Percentiles rank a stretch among this genome's conserved stretches.
These are phyloP conservation scores for Candida mattraensis DNA, from an alignment of 805 yeast genomes.

Conservation along the genomic window DNA sequence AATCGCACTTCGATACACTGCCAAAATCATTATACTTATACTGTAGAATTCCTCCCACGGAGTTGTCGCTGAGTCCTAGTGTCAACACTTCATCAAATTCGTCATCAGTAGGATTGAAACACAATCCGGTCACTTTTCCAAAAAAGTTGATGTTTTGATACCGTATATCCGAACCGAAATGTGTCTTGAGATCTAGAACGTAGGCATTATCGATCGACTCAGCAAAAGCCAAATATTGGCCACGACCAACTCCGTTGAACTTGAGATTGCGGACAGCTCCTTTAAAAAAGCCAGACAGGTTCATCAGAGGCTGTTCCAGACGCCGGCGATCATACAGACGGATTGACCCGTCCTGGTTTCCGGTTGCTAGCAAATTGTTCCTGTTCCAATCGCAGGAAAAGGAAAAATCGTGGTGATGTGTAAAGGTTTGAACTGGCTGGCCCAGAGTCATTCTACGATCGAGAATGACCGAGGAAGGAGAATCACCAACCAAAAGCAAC, in stretches of 20 bases:
- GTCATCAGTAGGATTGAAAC: slow-evolving; percentile 40
- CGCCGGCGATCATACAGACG: slow-evolving; percentile 51
- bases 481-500: slow-evolving; percentile 52
- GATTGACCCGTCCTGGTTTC: slow-evolving; percentile 61
- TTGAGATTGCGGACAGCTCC: slow-evolving; percentile 56
- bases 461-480: slow-evolving; percentile 39
- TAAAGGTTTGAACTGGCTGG: slow-evolving; percentile 14
- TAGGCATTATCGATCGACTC: slow-evolving; percentile 62
- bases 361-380: slow-evolving; percentile 45
- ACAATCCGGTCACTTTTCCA: slow-evolving; percentile 60
- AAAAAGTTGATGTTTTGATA: slow-evolving; percentile 52
- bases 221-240: slow-evolving; percentile 48
- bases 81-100: slow-evolving; percentile 48
- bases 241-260: slow-evolving; percentile 46
- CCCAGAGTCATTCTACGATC: slow-evolving; percentile 38
- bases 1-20: slow-evolving; percentile 8
- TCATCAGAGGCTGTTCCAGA: slow-evolving; percentile 14
- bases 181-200: slow-evolving; percentile 37
- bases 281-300: slow-evolving; percentile 20
- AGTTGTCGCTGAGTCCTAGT: slow-evolving; percentile 54
- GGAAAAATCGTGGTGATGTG: slow-evolving; percentile 55
- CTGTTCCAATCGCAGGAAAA: slow-evolving; percentile 63
- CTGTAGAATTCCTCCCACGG: slow-evolving; percentile 57
- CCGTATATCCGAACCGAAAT: slow-evolving; percentile 5
- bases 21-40: slow-evolving; percentile 34